phyloP scores from a whole-genome alignment of 1,284 basidiomycete species.

The Cutaneotrichosporon mucoides region DNA sequence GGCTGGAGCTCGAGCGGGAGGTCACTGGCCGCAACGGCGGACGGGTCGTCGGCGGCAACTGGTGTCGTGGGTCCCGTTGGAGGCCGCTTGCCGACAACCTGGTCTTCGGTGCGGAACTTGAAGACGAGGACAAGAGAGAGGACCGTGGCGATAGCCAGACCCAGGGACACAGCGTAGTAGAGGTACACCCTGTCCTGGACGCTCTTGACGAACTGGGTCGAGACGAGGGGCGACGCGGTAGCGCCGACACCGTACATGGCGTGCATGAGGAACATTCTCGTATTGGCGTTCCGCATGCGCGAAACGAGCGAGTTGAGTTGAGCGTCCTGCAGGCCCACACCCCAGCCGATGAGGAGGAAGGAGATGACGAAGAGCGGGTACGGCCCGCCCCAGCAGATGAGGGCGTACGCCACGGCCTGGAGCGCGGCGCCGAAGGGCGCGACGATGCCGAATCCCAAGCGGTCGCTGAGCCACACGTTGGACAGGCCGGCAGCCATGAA shows the following conservation, averaged over 20 bases:
- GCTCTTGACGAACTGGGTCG: constrained; percentile 62
- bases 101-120: constrained; percentile 57
- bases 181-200: constrained; percentile 55
- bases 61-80: not conserved
- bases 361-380: constrained; percentile 64
- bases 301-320: constrained; percentile 41
- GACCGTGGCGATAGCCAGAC: constrained; percentile 55
- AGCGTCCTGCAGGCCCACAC: constrained; percentile 55
- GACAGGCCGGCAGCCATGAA: constrained; percentile 53
- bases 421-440: constrained; percentile 34
- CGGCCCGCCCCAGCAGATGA: constrained; percentile 60
- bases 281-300: constrained; percentile 32
- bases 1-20: not conserved
- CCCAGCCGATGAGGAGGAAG: constrained; percentile 61
- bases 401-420: constrained; percentile 54
- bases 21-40: too few relatives aligned
- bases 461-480: constrained; percentile 56
- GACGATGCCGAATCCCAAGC: constrained; percentile 57
- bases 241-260: constrained; percentile 63
- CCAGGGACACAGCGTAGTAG: constrained; percentile 62
- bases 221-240: constrained; percentile 61
- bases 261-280: constrained; percentile 63
- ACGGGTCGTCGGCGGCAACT: not conserved
- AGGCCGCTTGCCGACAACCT: constrained; percentile 35
- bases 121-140: constrained; percentile 55